Conservation (phyloP, 176 grass and related monocot species). For the Ampelocalamus luodianensis region DNA sequence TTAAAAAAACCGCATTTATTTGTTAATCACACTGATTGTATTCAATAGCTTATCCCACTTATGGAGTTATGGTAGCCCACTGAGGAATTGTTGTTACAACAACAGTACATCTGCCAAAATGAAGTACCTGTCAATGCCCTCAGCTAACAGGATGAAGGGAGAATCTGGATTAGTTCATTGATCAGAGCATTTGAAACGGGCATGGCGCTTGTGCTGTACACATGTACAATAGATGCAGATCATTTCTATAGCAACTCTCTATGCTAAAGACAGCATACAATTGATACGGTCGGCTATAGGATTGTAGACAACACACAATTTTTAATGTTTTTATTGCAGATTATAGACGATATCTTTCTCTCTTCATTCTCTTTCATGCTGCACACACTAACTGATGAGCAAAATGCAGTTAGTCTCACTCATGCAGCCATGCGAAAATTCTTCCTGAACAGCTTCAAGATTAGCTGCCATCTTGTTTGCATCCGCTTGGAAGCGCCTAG, state of each 20-base stretch:
- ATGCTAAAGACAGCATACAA: too few species aligned
- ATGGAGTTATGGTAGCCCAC: background rate
- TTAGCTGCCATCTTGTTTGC: background rate
- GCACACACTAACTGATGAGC: background rate
- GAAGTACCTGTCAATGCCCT: background rate
- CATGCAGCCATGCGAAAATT: background rate
- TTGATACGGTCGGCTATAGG: too few species aligned
- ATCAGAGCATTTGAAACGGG: background rate
- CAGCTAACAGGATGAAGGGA: background rate
- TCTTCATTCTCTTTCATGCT: too few species aligned
- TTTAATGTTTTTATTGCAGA: too few species aligned
- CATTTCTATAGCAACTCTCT: too few species aligned
- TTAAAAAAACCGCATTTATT: background rate
- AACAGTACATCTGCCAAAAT: background rate
- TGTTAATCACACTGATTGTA: background rate
- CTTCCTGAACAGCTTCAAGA: background rate
- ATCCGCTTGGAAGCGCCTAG: background rate
- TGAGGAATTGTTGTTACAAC: background rate
- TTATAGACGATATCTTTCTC: too few species aligned
- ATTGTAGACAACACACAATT: too few species aligned
- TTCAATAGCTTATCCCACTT: background rate
- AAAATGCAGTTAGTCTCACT: slow-evolving; percentile 9
- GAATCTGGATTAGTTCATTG: slow-evolving; percentile 2
- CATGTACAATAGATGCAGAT: too few species aligned
- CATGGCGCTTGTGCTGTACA: background rate